A percentile compares a stretch with the other conserved stretches of the same genome.
These are phyloP conservation scores for Chytridium lagenaria DNA, from an alignment of 371 early-diverging fungal genomes.

Conservation along the genomic window DNA sequence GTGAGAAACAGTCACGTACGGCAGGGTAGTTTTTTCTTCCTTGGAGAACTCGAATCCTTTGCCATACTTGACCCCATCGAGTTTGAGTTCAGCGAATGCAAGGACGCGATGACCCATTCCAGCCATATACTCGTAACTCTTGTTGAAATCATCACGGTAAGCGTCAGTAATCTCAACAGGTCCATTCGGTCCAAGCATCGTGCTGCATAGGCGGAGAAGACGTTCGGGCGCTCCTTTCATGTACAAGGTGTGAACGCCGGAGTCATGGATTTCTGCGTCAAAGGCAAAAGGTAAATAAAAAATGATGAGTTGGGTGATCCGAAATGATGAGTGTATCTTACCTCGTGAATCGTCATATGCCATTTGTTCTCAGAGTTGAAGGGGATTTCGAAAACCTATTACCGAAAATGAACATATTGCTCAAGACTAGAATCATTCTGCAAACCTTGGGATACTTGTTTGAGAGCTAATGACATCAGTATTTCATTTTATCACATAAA, in stretches of 20 bases:
- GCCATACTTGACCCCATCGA: slow-evolving; percentile 44
- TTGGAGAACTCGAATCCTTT: slow-evolving; percentile 70
- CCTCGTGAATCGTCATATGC: slow-evolving; percentile 84
- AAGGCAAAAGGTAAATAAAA: background rate
- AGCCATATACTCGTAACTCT: slow-evolving; percentile 80
- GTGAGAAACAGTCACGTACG: slow-evolving; percentile 70
- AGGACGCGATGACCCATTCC: slow-evolving; percentile 83
- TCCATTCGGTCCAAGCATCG: slow-evolving; percentile 60
- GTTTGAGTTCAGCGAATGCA: slow-evolving; percentile 85
- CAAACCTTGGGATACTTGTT: slow-evolving; percentile 76
- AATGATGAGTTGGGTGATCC: background rate
- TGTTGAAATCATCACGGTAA: slow-evolving; percentile 67
- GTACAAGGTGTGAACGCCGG: slow-evolving; percentile 68
- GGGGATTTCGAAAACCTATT: slow-evolving; percentile 80
- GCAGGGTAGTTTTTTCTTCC: slow-evolving; percentile 73
- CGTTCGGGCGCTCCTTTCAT: slow-evolving; percentile 97
- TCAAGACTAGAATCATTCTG: background rate
- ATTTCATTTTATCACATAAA: too few relatives aligned
- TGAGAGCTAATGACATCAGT: too few relatives aligned
- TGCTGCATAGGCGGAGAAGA: slow-evolving; percentile 85
- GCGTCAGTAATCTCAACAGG: slow-evolving; percentile 75
- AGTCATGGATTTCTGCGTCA: slow-evolving; percentile 57
- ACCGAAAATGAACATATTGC: background rate
- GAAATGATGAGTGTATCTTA: background rate
- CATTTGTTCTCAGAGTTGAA: slow-evolving; percentile 96